Percentiles rank a stretch among this genome's conserved stretches.
These are phyloP conservation scores for Sanguinoderma infundibulare DNA, from an alignment of 1,284 basidiomycete genomes.

Conservation along the genomic window DNA sequence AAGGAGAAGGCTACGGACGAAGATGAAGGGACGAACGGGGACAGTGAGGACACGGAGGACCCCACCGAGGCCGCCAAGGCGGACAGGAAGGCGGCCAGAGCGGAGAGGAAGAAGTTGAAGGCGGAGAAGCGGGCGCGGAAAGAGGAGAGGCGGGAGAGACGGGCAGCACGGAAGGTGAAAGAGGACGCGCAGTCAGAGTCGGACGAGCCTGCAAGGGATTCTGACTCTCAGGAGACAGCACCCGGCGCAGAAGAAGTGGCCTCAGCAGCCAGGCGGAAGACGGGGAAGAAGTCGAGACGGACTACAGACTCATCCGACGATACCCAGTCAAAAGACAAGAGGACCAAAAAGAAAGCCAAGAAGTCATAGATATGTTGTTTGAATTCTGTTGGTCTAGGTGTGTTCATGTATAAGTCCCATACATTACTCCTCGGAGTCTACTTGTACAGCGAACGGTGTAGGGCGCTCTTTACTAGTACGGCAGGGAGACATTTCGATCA, in stretches of 20 bases:
- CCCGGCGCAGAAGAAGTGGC: not conserved
- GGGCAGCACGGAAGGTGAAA: slow-evolving; percentile 3
- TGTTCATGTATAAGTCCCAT: slow-evolving; percentile 1
- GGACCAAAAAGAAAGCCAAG: slow-evolving; percentile 4
- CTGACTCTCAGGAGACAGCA: not conserved
- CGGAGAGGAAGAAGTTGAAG: slow-evolving; percentile 29
- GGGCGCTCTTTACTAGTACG: slow-evolving; percentile 12
- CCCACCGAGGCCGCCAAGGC: slow-evolving; percentile 18
- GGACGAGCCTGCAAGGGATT: not conserved
- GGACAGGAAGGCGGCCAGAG: slow-evolving; percentile 25
- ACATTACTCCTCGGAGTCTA: slow-evolving; percentile 18
- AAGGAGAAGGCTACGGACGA: slow-evolving; percentile 7
- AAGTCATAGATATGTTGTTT: slow-evolving; percentile 1
- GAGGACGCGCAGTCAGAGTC: not conserved
- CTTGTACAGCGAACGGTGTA: slow-evolving; percentile 16
- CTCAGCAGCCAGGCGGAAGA: not conserved
- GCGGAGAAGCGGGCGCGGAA: slow-evolving; percentile 32
- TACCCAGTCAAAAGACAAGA: slow-evolving; percentile 1
- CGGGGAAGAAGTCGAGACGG: not conserved
- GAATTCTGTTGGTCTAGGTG: not conserved
- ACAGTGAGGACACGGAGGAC: not conserved
- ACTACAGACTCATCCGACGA: not conserved
- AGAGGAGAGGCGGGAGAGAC: slow-evolving; percentile 29
- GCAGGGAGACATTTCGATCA: not conserved
- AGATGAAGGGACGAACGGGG: not conserved